Evolutionary conservation across 768 basidiomycete species (phyloP), one percentile per base, ranked within the genome.

Genomic region (Saitozyma podzolica): DNA sequence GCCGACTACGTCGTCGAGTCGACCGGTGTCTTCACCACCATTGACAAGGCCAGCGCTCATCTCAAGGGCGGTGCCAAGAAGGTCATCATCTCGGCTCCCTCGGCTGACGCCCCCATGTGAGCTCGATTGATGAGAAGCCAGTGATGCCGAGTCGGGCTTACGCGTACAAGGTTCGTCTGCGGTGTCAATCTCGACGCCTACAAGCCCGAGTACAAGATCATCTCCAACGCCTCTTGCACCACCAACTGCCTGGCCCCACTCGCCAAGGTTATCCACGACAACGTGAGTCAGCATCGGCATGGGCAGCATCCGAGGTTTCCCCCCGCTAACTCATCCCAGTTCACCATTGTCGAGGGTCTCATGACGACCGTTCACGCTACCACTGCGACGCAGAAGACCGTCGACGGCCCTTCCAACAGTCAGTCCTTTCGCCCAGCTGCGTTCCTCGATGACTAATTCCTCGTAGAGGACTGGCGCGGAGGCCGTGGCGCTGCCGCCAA

Each of bases 241-340:
- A 99, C 95, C 81, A 99, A 99, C 88, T 99, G 95, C 83, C 86
- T 99, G 63, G 95, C 95, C n/a, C 92, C 95, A 66, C 87, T 99
- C 65, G 95, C 94, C 81, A 99, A 99, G 85, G 89, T 97, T 81
- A 85, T 99, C 84, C 74, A 99, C 82, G 96, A 98, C 87, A 92
- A 91, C 69, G 73, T 74, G 54, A 64, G 75, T 58, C 6, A 10
- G 43, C 20, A 40, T 17, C 29, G 29, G 5, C 20, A 13, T 58
- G 45, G 40, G 53, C 56, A 61, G 13, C 43, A 56, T 62, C 13
- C 16, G 42, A 40, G 19, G 20, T 41, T 56, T 9, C 16, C 42
- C 8, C 11, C 16, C 11, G n/a, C 16, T 6, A 37, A 13, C 45
- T 64, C 29, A 66, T 42, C 7, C 14, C 39, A 74, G 69, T 97